phyloP scores from a whole-genome alignment of 2,329 filamentous ascomycete species.

The Botrytis paeoniae region DNA sequence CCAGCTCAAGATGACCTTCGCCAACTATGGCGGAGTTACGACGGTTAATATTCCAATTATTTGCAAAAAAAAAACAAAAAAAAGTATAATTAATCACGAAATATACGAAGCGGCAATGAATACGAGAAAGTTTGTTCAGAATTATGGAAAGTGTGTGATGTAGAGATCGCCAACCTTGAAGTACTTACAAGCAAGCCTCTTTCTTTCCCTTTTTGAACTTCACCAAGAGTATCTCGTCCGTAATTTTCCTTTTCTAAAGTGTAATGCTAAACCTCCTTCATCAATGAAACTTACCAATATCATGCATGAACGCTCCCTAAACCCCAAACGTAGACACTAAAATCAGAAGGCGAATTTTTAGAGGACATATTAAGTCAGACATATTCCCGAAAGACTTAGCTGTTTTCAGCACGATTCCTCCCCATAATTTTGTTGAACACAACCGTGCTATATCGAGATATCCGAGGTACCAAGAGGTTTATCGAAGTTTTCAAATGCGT shows the following conservation, averaged over 20 bases:
- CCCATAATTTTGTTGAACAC: constrained; percentile 14
- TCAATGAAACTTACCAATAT: constrained; percentile 26
- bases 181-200: constrained; percentile 35
- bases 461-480: not conserved
- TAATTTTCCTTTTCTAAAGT: constrained; percentile 10
- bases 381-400: constrained; percentile 33
- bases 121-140: constrained; percentile 6
- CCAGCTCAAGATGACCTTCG: not conserved
- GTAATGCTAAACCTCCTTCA: constrained; percentile 3
- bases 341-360: constrained; percentile 26
- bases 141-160: constrained; percentile 24
- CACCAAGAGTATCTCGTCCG: not conserved
- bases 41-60: not conserved
- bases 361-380: constrained; percentile 25
- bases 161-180: constrained; percentile 36
- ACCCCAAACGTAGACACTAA: constrained; percentile 27
- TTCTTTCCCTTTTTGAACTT: not conserved
- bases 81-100: constrained; percentile 7
- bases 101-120: not conserved
- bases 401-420: constrained; percentile 24
- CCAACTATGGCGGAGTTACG: constrained; percentile 10
- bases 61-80: not conserved
- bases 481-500: not conserved
- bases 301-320: constrained; percentile 16
- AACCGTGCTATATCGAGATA: not conserved